phyloP scores from a whole-genome alignment of 2,329 filamentous ascomycete genomes.

The Stemphylium beticola region DNA sequence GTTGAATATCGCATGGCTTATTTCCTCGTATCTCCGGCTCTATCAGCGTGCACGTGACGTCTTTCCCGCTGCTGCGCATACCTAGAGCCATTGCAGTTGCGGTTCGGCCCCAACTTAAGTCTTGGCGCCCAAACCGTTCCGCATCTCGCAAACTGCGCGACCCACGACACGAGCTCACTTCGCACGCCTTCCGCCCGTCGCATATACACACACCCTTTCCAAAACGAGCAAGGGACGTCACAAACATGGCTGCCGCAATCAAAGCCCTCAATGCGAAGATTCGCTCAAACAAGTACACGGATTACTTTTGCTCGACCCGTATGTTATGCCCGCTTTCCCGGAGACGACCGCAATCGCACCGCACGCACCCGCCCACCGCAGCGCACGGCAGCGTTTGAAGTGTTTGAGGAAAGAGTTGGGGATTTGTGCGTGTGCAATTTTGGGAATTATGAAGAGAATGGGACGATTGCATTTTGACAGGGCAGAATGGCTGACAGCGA shows the following conservation, averaged over 20 bases:
- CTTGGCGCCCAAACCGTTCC: constrained; percentile 17
- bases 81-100: not conserved
- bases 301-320: constrained; percentile 63
- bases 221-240: constrained; percentile 3
- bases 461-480: not conserved
- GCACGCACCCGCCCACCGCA: not conserved
- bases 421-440: not conserved
- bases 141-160: constrained; percentile 13
- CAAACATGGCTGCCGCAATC: constrained; percentile 59
- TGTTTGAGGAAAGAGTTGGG: not conserved
- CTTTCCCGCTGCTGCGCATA: constrained; percentile 11
- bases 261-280: constrained; percentile 62
- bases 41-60: constrained; percentile 15
- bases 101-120: constrained; percentile 12
- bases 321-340: constrained; percentile 38
- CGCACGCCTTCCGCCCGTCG: constrained; percentile 8
- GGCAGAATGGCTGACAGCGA: constrained; percentile 9
- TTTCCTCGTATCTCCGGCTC: not conserved
- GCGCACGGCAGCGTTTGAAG: not conserved
- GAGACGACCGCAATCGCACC: not conserved
- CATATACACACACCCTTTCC: constrained; percentile 6
- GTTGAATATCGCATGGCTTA: not conserved
- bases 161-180: constrained; percentile 10
- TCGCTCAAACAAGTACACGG: constrained; percentile 56
- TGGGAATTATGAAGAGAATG: not conserved